Percentiles rank a stretch among this genome's conserved stretches.
Conservation (phyloP, 2,329 filamentous ascomycete genomes). For the Diaporthe citriasiana region DNA sequence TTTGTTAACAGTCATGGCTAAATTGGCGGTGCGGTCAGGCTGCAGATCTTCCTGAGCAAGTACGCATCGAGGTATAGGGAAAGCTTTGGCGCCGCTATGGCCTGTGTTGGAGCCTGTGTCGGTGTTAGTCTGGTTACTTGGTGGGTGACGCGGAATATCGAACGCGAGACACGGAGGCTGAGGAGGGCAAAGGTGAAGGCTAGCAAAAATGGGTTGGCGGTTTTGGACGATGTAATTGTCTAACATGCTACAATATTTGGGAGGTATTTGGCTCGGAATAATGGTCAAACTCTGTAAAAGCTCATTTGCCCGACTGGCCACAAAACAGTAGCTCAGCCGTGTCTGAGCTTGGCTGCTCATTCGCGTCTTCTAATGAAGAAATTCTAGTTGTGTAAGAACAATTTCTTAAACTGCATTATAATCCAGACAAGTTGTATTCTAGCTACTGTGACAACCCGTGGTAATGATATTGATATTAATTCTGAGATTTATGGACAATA, state of each 20-base stretch:
- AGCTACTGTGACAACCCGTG: too few species aligned
- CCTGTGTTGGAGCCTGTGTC: slow-evolving; percentile 58
- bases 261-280: too few species aligned
- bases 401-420: too few species aligned
- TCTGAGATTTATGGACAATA: too few species aligned
- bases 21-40: slow-evolving; percentile 62
- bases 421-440: too few species aligned
- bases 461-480: too few species aligned
- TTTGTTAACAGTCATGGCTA: slow-evolving; percentile 66
- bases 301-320: too few species aligned
- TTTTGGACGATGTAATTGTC: slow-evolving; percentile 6
- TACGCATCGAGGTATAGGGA: slow-evolving; percentile 62
- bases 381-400: too few species aligned
- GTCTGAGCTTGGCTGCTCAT: too few species aligned
- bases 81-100: slow-evolving; percentile 60
- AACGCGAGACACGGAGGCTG: slow-evolving; percentile 59
- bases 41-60: slow-evolving; percentile 60
- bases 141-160: slow-evolving; percentile 60
- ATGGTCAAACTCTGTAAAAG: too few species aligned
- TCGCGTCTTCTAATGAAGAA: too few species aligned
- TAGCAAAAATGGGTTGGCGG: not conserved
- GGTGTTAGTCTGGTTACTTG: slow-evolving; percentile 58
- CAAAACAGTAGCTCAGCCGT: too few species aligned
- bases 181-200: slow-evolving; percentile 47
- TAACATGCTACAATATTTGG: not conserved